Base-by-base conservation (phyloP, 768 basidiomycete species). In the Lactifluus pinguis region DNA sequence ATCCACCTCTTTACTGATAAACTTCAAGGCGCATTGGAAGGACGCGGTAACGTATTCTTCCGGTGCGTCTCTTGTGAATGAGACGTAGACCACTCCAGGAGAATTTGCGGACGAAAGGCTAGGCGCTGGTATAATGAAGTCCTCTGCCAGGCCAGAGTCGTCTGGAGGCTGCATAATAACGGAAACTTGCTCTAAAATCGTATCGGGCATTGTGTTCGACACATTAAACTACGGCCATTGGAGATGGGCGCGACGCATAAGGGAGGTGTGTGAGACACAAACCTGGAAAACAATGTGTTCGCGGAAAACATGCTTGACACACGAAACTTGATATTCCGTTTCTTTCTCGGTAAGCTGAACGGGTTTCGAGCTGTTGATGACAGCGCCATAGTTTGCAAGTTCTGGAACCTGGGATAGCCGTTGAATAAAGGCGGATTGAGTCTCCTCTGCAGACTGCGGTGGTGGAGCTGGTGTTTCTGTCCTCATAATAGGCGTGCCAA, bases 251-350 rank as follows among this genome's bases (percentile, higher is more conserved):
- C 51, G 21, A 57, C 6, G 45, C 51, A 19, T 42, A 36, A 4
- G 32, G 17, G 21, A 52, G 25, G 15, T 42, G 41, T 47, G 25
- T 39, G 32, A 53, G 39, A 29, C 50, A 49, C 83, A 55, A 69
- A 92, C 93, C 82, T 95, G 95, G 85, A 99, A 98, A 45, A 99
- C 95, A 61, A 98, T 72, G 70, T 98, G 92, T 62, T 93, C 91
- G 71, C 85, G 86, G 82, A 93, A 99, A 60, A 98, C 83, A 72
- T 99, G 97, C 76, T 98, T 98, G 73, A 97, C 91, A 67, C 91
- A 92, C 10, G 89, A 85, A 50, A 98, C 95, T 69, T 97, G 93
- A 70, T 98, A 99, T 75, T 98, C 97, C 4, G 94, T 98, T 75
- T 98, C 97, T 68, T 83, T 89, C 75, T 99, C 97, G 14, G 97